Evolutionary conservation across 768 basidiomycete genomes (phyloP).

Genomic region (Pleurotus ostreatus): DNA sequence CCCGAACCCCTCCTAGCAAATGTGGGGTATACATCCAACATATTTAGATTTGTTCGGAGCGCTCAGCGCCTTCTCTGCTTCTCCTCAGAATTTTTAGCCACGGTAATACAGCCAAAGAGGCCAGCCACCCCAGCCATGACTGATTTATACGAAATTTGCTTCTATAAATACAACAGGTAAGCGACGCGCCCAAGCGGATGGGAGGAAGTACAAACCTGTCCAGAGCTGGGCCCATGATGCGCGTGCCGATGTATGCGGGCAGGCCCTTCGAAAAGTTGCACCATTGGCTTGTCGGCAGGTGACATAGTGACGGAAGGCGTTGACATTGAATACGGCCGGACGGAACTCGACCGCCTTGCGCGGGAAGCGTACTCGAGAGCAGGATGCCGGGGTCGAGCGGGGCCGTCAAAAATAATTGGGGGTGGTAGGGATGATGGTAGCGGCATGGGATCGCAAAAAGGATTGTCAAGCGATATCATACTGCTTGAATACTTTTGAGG

Average conservation of each 20-base stretch:
- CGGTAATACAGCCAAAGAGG: background rate
- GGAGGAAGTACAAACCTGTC: conserved; percentile 7
- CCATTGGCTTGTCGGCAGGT: conserved; percentile 25
- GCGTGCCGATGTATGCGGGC: conserved; percentile 22
- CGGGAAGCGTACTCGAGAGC: conserved; percentile 19
- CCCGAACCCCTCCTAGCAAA: too few relatives aligned
- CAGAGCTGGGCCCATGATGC: conserved; percentile 1
- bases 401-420: conserved; percentile 46
- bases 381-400: conserved; percentile 30
- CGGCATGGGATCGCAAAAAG: conserved; percentile 14
- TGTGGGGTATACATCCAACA: too few relatives aligned
- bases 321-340: conserved; percentile 19
- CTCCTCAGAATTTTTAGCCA: background rate
- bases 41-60: background rate
- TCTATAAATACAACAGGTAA: conserved; percentile 6
- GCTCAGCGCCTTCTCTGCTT: background rate
- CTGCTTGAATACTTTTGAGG: background rate
- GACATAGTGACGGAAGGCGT: conserved; percentile 13
- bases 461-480: conserved; percentile 6
- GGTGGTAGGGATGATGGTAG: conserved; percentile 34
- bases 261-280: conserved; percentile 44
- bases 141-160: background rate
- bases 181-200: conserved; percentile 2
- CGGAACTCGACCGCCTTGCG: conserved; percentile 13
- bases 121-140: conserved; percentile 4